Evolutionary conservation across 2,329 filamentous ascomycete species (phyloP).

Genomic region (Alternaria arbusti): DNA sequence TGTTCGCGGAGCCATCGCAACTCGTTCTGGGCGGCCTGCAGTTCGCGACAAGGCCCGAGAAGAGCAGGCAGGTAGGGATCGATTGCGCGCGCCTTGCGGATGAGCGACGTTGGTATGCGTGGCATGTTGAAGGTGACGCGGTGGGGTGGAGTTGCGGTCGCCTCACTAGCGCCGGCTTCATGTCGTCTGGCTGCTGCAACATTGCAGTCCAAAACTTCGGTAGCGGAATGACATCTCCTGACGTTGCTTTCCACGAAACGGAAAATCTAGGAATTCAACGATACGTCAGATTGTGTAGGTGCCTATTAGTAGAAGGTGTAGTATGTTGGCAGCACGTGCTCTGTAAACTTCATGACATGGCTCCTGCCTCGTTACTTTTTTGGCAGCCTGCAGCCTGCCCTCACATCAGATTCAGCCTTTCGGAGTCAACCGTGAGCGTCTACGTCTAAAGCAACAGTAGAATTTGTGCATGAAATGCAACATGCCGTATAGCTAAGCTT

Average conservation of each 20-base stretch:
- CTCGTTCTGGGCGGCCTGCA: conserved; percentile 71
- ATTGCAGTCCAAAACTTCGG: background rate
- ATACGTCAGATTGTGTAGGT: background rate
- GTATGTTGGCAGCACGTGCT: background rate
- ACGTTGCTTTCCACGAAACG: background rate
- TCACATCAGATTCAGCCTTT: background rate
- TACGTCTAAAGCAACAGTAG: background rate
- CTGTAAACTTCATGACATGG: background rate
- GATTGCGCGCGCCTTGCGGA: conserved; percentile 61
- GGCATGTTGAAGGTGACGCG: conserved; percentile 50
- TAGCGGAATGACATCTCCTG: background rate
- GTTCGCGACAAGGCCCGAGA: conserved; percentile 67
- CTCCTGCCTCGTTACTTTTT: background rate
- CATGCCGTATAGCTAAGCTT: conserved; percentile 8
- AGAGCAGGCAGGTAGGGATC: conserved; percentile 66
- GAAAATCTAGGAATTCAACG: background rate
- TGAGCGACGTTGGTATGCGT: conserved; percentile 65
- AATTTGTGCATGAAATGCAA: background rate
- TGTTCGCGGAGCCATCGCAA: conserved; percentile 75
- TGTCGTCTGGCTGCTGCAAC: background rate
- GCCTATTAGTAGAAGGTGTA: background rate
- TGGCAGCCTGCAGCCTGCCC: background rate
- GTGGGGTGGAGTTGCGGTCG: background rate
- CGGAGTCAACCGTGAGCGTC: background rate
- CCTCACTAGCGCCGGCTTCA: conserved; percentile 2